Base-by-base conservation (phyloP, 331 rosid species). In the Acacia concinna region DNA sequence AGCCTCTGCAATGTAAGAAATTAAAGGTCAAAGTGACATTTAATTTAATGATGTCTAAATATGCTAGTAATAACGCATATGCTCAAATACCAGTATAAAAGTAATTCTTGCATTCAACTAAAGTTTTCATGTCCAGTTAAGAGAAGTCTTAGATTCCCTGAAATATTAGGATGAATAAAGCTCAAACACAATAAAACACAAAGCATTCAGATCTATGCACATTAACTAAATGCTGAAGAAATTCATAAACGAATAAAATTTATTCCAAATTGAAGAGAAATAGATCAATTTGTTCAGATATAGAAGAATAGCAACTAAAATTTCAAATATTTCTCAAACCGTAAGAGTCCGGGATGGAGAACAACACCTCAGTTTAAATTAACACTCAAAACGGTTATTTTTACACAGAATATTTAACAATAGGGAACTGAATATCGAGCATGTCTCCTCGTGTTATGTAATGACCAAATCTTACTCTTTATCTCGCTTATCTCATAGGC, bases 401-500 rank as follows among this genome's bases (percentile, higher is more conserved):
- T 38, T n/a, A 70, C 35, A 44, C 14, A 47, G 32, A 83, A 73
- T 23, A 52, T 67, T 67, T 67, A 67, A 34, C 9, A 21, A 64
- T 10, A 63, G 18, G 62, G 54, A 72, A 77, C 27, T 34, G 14
- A 66, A 71, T 31, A 35, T 12, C 7, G 14, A 40, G 65, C 34
- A 68, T 56, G 80, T 46, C 66, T 59, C 37, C 43, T 11, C 41
- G 21, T 62, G 43, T 32, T 46, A 37, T 68, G 8, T 27, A 73
- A 3, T 27, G 34, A 34, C 35, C 18, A 72, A 54, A 63, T 78
- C 93, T 87, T 81, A 92, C 97, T 90, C 83, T 90, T 90, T 44
- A 80, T 89, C 81, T 92, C 97, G 28, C 46, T 84, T 74, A 90
- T 30, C 63, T 92, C 95, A 65, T 81, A 86, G 2, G 86, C 95